These are phyloP conservation scores for Lyophyllum semitale DNA, from an alignment of 768 basidiomycete species.

Conservation along the genomic window DNA sequence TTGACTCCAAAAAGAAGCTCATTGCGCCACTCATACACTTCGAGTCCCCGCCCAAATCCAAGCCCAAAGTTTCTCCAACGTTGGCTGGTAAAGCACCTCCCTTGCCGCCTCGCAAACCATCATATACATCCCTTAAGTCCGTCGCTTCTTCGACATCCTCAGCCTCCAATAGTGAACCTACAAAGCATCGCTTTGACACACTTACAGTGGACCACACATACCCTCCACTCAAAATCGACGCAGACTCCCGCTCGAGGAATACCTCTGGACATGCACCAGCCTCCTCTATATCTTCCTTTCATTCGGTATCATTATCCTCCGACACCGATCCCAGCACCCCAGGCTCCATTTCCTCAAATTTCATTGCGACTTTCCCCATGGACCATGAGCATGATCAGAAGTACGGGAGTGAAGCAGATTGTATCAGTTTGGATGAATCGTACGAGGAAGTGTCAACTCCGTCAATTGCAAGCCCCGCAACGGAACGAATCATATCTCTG, in stretches of 20 bases:
- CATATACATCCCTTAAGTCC: conserved; percentile 47
- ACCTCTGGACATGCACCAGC: conserved; percentile 53
- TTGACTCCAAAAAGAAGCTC: conserved; percentile 11
- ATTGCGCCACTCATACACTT: conserved; percentile 55
- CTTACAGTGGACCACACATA: conserved; percentile 60
- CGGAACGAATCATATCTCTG: conserved; percentile 41
- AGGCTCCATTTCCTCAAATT: conserved; percentile 40
- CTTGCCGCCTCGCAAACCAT: conserved; percentile 69
- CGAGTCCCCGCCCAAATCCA: conserved; percentile 47
- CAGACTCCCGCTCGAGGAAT: conserved; percentile 32
- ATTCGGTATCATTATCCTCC: conserved; percentile 80
- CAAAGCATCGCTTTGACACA: conserved; percentile 40
- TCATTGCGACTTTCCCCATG: conserved; percentile 47
- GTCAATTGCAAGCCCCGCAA: conserved; percentile 53
- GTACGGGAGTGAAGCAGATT: conserved; percentile 42
- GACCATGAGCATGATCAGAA: conserved; percentile 36
- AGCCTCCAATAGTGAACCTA: conserved; percentile 2
- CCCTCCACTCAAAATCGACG: conserved; percentile 45
- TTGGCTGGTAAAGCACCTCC: conserved; percentile 42
- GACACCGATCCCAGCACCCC: conserved; percentile 49
- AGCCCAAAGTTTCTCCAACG: conserved; percentile 26
- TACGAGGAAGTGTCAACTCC: conserved; percentile 69
- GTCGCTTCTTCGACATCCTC: conserved; percentile 36
- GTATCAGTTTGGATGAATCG: conserved; percentile 65
- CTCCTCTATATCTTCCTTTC: conserved; percentile 81